A percentile compares a stretch with the other conserved stretches of the same genome.
Evolutionary conservation across 169 alveolate genomes (phyloP).

Genomic region (Cryptosporidium bovis): DNA sequence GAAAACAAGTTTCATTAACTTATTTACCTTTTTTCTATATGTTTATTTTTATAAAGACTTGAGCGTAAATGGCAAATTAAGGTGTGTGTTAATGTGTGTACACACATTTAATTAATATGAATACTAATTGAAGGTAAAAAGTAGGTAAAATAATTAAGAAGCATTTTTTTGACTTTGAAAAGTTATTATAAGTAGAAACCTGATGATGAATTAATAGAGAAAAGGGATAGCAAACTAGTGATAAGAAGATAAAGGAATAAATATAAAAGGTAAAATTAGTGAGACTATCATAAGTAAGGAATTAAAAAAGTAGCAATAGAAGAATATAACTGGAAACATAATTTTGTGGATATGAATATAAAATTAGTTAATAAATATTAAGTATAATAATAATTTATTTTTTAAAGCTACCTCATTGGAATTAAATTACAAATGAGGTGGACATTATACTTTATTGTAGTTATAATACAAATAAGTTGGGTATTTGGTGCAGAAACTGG

Average conservation of each 20-base stretch:
- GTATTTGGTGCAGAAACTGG: slow-evolving; percentile 36
- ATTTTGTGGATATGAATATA: not conserved
- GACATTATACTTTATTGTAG: slow-evolving; percentile 25
- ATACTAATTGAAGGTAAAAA: too few species aligned
- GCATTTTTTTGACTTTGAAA: too few species aligned
- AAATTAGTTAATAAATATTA: not conserved
- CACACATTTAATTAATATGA: slow-evolving; percentile 14
- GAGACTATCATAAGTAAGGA: too few species aligned
- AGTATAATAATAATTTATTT: not conserved
- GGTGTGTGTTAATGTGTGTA: slow-evolving; percentile 72
- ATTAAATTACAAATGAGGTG: slow-evolving; percentile 52
- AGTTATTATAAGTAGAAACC: too few species aligned
- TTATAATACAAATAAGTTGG: slow-evolving; percentile 33
- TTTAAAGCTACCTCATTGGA: not conserved
- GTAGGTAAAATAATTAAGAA: too few species aligned
- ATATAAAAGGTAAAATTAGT: not conserved
- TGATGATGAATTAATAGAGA: not conserved
- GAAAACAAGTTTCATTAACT: too few species aligned
- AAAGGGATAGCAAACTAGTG: slow-evolving; percentile 1
- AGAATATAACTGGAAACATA: not conserved
- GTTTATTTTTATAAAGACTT: too few species aligned
- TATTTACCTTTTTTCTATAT: too few species aligned
- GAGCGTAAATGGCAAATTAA: too few species aligned
- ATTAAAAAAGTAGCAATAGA: not conserved
- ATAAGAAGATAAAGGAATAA: not conserved